Base-by-base conservation (phyloP, 1,139 yeast species). In the Scheffersomyces illinoinensis region DNA sequence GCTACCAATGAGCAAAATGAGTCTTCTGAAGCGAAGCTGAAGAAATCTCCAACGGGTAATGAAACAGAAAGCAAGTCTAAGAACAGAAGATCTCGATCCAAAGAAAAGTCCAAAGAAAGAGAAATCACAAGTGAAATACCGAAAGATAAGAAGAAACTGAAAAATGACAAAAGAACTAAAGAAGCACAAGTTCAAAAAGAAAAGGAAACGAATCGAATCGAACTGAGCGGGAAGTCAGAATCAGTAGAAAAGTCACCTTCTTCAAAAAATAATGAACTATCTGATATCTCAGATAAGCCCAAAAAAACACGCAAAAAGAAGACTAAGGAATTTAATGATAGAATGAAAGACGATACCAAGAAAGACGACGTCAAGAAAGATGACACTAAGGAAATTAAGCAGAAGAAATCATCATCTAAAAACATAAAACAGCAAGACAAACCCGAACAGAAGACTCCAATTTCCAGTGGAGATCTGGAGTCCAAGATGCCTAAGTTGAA, bases 241-340 rank as follows among this genome's bases (percentile, higher is more conserved):
- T 12, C 43, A 33, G 4, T 5, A 12, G 43, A 33, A 33, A 33
- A 33, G 43, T 14, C 43, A 33, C 14, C 43, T 7, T 7, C 17
- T 33, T 33, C 43, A 7, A 33, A 33, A 33, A 33, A 12, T 24
- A 24, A 8, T 10, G 43, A 33, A 33, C 43, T 10, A 33, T 33
- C 43, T 8, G 43, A 12, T 4, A 12, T 14, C 43, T 33, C 43
- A 33, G 43, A 33, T 14, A 33, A 33, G 4, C 43, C 56, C 17
- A 21, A 56, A 12, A 56, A 39, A n/a, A n/a, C 20, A 18, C 18
- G n/a, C 39, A 56, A 43, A 50, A 51, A 53, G 52, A 48, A 53
- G 23, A 33, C 10, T 17, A 51, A 18, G 10, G 18, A 33, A 10
- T 33, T 24, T 24, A 24, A 5, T 24, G 33, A 24, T 24, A 24